Evolutionary conservation across 352 stramenopile genomes (phyloP).

Genomic region (Lagenidium sp.): DNA sequence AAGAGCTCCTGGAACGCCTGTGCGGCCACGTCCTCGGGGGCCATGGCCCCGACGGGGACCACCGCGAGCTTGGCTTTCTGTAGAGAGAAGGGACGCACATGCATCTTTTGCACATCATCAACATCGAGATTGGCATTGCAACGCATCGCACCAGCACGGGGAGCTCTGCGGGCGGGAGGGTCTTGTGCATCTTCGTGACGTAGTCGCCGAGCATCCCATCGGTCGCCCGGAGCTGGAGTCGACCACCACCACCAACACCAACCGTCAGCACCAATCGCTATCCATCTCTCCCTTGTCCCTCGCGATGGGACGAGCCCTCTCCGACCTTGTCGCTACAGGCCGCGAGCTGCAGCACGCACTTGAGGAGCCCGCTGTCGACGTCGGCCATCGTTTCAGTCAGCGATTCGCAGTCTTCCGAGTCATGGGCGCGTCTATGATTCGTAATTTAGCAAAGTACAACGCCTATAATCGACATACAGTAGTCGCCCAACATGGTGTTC

Average conservation of each 20-base stretch:
- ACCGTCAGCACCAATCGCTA: neutral
- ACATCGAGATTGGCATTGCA: neutral
- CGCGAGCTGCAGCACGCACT: conserved; percentile 66
- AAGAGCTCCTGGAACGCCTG: conserved; percentile 50
- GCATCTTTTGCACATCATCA: too few species aligned
- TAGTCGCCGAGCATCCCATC: conserved; percentile 30
- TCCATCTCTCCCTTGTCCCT: too few species aligned
- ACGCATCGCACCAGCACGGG: conserved; percentile 27
- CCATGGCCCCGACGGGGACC: conserved; percentile 26
- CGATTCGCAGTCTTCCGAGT: too few species aligned
- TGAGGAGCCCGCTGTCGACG: conserved; percentile 49
- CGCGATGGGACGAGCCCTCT: too few species aligned
- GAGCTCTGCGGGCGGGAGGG: conserved; percentile 24
- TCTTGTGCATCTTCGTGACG: conserved; percentile 16
- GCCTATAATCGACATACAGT: neutral
- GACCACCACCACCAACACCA: neutral
- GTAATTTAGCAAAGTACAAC: too few species aligned
- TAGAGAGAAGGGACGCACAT: too few species aligned
- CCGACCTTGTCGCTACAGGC: conserved; percentile 69
- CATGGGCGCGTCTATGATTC: too few species aligned
- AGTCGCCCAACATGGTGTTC: neutral
- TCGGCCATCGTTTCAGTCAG: conserved; percentile 29
- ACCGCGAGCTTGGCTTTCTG: conserved; percentile 56
- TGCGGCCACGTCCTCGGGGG: conserved; percentile 14
- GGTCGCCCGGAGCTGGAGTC: conserved; percentile 38